Base-by-base conservation (phyloP, 2,329 filamentous ascomycete genomes). In the Clonostachys rhizophaga region DNA sequence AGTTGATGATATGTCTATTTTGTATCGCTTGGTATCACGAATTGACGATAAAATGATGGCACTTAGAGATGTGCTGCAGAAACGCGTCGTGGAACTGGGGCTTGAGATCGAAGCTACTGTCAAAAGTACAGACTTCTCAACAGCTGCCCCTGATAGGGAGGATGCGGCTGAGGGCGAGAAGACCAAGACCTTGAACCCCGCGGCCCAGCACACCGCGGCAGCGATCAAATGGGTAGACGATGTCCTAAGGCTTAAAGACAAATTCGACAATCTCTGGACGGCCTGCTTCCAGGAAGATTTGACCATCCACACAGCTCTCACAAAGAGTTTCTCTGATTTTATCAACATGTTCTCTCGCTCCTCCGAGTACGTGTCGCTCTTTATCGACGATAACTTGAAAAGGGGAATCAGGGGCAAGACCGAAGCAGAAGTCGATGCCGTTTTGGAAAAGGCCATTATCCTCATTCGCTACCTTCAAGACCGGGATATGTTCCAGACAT, bases 151-250 rank as follows among this genome's bases (percentile, higher is more conserved):
- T 47, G 53, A 70, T 40, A 71, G 73, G 5, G 71, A 78, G 12
- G 76, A 77, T 8, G 76, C 66, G 3, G 74, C 75, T 13, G 65
- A 66, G 12, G 64, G 62, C 14, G 65, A 68, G 17, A 69, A 64
- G 53, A 36, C 56, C 39, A 69, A 63, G 54, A 34, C 57, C 8
- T 45, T 69, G 42, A 67, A 66, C 36, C 61, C 79, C 1, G 71
- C 84, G 8, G 91, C 89, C 30, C 86, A 90, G 62, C 86, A 91
- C 60, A 97, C 94, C 1, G 79, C 83, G 0, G 87, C 91, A 2
- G 94, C 94, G 0, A 87, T 97, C 56, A 89, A 88, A 58, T 99
- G 94, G 94, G 92, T 97, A 3, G 89, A 95, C 56, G 91, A 96
- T 57, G 88, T 97, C 3, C 71, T 99, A 43, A 68, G 70, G 16